Conservation (phyloP, 2,329 filamentous ascomycete species). For the Apiospora hydei region DNA sequence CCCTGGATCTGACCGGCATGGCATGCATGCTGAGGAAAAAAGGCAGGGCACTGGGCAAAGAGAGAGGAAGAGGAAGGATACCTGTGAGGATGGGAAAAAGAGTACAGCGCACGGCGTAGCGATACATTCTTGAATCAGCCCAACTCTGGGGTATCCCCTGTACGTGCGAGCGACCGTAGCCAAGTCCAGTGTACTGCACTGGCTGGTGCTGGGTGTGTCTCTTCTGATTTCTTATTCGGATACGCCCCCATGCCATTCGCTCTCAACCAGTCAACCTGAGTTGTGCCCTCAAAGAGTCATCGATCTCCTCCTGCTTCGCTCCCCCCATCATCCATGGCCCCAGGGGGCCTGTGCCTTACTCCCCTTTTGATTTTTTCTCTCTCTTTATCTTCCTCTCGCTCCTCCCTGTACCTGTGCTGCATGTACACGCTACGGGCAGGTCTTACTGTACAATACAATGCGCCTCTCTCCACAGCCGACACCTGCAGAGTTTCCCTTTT, state of each 20-base stretch:
- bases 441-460: background rate
- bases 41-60: background rate
- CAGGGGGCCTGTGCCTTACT: slow-evolving; percentile 19
- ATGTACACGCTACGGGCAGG: slow-evolving; percentile 5
- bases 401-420: slow-evolving; percentile 13
- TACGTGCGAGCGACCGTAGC: background rate
- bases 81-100: background rate
- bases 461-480: slow-evolving; percentile 22
- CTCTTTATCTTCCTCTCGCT: background rate
- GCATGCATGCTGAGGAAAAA: background rate
- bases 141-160: slow-evolving; percentile 11
- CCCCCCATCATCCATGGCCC: background rate
- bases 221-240: slow-evolving; percentile 1
- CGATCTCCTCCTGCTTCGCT: slow-evolving; percentile 27
- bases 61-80: background rate
- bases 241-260: slow-evolving; percentile 5
- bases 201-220: slow-evolving; percentile 10
- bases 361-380: slow-evolving; percentile 18
- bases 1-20: slow-evolving; percentile 18
- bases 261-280: slow-evolving; percentile 13
- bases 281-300: slow-evolving; percentile 29
- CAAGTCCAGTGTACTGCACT: slow-evolving; percentile 4
- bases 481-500: slow-evolving; percentile 14
- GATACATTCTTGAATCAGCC: slow-evolving; percentile 19
- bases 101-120: slow-evolving; percentile 9